Evolutionary conservation across 192 early-diverging fungal species (phyloP).

Genomic region (Backusella mclennaniae): DNA sequence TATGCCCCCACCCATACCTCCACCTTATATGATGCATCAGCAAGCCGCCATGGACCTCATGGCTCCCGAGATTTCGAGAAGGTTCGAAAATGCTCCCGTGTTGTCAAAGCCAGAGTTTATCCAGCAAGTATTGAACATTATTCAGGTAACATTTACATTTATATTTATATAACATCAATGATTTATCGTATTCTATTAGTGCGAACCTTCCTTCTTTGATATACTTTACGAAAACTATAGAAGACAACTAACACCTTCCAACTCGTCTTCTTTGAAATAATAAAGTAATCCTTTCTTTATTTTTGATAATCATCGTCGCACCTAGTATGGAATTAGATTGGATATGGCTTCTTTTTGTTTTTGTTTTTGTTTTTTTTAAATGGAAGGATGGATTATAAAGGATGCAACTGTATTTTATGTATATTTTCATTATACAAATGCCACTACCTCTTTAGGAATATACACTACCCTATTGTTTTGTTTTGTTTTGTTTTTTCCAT

Average conservation of each 20-base stretch:
- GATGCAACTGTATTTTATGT: too few relatives aligned
- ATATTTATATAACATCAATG: not conserved
- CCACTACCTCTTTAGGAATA: too few relatives aligned
- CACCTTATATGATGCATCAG: not conserved
- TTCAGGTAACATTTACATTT: slow-evolving; percentile 31
- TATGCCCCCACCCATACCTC: not conserved
- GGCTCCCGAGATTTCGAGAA: not conserved
- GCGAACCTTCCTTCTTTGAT: slow-evolving; percentile 46
- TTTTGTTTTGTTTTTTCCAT: too few relatives aligned
- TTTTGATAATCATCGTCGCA: too few relatives aligned
- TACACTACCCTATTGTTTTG: too few relatives aligned
- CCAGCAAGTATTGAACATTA: slow-evolving; percentile 41
- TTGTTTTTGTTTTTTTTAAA: too few relatives aligned
- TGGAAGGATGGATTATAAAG: too few relatives aligned
- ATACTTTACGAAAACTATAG: slow-evolving; percentile 42
- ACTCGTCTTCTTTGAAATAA: not conserved
- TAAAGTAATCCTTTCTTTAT: not conserved
- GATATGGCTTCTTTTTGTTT: too few relatives aligned
- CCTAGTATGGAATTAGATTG: too few relatives aligned
- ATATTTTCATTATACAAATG: too few relatives aligned
- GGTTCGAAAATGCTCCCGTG: slow-evolving; percentile 9
- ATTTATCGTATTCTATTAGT: not conserved
- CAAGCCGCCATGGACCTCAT: slow-evolving; percentile 15
- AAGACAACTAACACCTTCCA: slow-evolving; percentile 6
- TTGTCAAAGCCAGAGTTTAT: slow-evolving; percentile 51